Evolutionary conservation across 208 protist genomes (phyloP).

Genomic region (Entamoeba invadens): DNA sequence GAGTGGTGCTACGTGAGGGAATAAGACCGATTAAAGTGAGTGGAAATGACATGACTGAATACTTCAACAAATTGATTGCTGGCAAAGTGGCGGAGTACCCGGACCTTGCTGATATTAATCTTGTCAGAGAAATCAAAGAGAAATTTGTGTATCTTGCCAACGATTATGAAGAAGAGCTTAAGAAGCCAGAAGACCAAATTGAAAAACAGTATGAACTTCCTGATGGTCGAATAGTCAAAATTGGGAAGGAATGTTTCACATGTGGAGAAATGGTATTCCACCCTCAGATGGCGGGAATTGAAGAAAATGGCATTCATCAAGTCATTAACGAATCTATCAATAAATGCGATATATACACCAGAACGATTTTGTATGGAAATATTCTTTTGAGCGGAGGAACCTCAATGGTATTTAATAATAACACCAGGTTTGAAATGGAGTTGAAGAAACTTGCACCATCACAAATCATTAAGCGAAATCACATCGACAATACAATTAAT

Average conservation of each 20-base stretch:
- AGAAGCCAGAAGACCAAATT: constrained; percentile 32
- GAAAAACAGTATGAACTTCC: constrained; percentile 53
- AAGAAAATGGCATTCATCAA: constrained; percentile 75
- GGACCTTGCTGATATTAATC: constrained; percentile 52
- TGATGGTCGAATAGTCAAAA: constrained; percentile 48
- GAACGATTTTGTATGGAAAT: constrained; percentile 55
- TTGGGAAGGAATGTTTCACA: constrained; percentile 59
- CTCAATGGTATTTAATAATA: constrained; percentile 60
- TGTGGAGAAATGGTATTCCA: constrained; percentile 85
- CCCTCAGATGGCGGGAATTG: constrained; percentile 68
- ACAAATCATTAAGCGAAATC: constrained; percentile 54
- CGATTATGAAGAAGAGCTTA: constrained; percentile 83
- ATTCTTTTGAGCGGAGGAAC: constrained; percentile 74
- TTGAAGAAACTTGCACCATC: constrained; percentile 55
- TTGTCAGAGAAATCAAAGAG: constrained; percentile 60
- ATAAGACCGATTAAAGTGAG: constrained; percentile 51
- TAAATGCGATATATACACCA: constrained; percentile 67
- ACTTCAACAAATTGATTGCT: constrained; percentile 43
- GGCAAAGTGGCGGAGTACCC: constrained; percentile 41
- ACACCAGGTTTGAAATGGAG: constrained; percentile 59
- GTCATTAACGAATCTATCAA: constrained; percentile 81
- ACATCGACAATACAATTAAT: constrained; percentile 57
- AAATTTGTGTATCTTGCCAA: constrained; percentile 51
- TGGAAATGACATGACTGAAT: constrained; percentile 57
- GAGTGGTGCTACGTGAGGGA: constrained; percentile 36